Evolutionary conservation across 2,329 filamentous ascomycete species (phyloP).

Genomic region (Tympanopsis confertula): DNA sequence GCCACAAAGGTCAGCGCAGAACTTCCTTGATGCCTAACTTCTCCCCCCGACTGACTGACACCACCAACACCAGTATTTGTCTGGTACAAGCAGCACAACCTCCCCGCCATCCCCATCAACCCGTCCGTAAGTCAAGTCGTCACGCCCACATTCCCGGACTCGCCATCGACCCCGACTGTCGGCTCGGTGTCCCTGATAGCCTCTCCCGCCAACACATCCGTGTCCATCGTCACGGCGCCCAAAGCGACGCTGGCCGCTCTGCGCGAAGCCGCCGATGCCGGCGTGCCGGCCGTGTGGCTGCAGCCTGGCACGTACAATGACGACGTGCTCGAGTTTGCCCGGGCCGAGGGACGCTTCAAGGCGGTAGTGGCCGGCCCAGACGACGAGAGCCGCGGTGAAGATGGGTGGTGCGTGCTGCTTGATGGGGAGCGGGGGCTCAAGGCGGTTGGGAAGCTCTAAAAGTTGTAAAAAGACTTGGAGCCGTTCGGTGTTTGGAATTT

Average conservation of each 20-base stretch:
- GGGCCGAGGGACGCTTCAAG: conserved; percentile 48
- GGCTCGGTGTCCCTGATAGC: conserved; percentile 54
- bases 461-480: conserved; percentile 2
- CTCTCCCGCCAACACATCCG: conserved; percentile 56
- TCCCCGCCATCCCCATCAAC: conserved; percentile 77
- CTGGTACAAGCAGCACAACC: conserved; percentile 71
- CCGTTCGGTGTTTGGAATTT: neutral
- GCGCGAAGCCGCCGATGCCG: conserved; percentile 63
- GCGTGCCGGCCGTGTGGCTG: conserved; percentile 70
- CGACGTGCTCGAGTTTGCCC: conserved; percentile 59
- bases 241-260: conserved; percentile 63
- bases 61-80: conserved; percentile 54
- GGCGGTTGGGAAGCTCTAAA: conserved; percentile 37
- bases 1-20: conserved; percentile 60
- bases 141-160: conserved; percentile 56
- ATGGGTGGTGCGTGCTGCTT: conserved; percentile 81
- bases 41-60: conserved; percentile 2
- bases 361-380: conserved; percentile 60
- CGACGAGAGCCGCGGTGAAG: conserved; percentile 49
- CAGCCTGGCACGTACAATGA: conserved; percentile 84
- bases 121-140: too few relatives aligned
- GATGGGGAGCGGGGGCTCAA: conserved; percentile 61
- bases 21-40: conserved; percentile 1
- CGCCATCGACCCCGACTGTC: conserved; percentile 35
- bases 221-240: conserved; percentile 83